A percentile compares a stretch with the other conserved stretches of the same genome.
Conservation (phyloP, 116 monocot genomes). For the Trichopus zeylanicus region DNA sequence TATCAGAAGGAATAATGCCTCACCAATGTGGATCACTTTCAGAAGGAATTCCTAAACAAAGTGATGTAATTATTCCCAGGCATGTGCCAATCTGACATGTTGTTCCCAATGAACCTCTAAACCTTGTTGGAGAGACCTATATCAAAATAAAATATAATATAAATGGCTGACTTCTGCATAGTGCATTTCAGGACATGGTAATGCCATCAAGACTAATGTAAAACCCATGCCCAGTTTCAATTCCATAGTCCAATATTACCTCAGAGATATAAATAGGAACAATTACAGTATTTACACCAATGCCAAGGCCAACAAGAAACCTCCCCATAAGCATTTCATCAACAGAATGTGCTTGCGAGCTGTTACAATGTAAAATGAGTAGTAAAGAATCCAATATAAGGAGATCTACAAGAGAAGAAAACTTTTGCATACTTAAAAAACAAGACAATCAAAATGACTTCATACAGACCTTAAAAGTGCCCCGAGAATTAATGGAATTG, state of each 20-base stretch:
- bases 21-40: slow-evolving; percentile 92
- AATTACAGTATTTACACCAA: slow-evolving; percentile 83
- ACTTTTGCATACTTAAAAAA: background rate
- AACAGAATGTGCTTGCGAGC: slow-evolving; percentile 81
- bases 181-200: too few species aligned
- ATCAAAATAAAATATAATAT: background rate
- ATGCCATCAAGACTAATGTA: background rate
- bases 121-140: slow-evolving; percentile 81
- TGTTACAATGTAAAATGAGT: slow-evolving; percentile 13
- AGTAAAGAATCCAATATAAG: background rate
- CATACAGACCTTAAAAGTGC: slow-evolving; percentile 62
- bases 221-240: background rate
- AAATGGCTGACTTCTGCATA: too few species aligned
- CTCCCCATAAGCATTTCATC: slow-evolving; percentile 78
- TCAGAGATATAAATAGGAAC: slow-evolving; percentile 87
- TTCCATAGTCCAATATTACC: slow-evolving; percentile 27
- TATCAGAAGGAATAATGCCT: slow-evolving; percentile 5
- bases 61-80: slow-evolving; percentile 75
- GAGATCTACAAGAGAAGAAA: background rate
- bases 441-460: too few species aligned
- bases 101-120: slow-evolving; percentile 73
- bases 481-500: slow-evolving; percentile 70
- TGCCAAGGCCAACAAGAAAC: slow-evolving; percentile 89
- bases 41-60: slow-evolving; percentile 62
- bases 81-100: slow-evolving; percentile 87